A percentile compares a stretch with the other conserved stretches of the same genome.
phyloP scores from a whole-genome alignment of 768 basidiomycete species.

The Agaricus blazei region DNA sequence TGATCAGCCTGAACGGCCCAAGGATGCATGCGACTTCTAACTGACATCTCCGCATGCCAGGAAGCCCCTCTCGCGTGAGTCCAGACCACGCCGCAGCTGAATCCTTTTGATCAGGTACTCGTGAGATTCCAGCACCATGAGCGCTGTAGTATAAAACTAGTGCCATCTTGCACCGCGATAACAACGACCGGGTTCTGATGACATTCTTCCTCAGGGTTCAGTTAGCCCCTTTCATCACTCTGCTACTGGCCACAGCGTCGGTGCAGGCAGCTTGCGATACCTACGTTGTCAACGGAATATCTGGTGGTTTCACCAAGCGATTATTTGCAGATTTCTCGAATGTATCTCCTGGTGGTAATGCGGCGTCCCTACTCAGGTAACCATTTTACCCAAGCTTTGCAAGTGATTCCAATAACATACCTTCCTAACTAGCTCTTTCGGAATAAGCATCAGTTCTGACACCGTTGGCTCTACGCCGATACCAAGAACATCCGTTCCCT shows the following conservation, averaged over 20 bases:
- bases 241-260: neutral
- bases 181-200: neutral
- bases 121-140: too few species aligned
- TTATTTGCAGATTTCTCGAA: conserved; percentile 23
- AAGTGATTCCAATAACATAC: neutral
- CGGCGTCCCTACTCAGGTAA: conserved; percentile 20
- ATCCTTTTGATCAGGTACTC: too few species aligned
- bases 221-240: neutral
- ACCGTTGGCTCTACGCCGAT: conserved; percentile 12
- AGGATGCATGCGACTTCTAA: too few species aligned
- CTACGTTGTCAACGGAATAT: conserved; percentile 21
- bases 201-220: neutral
- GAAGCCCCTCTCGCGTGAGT: too few species aligned
- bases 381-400: neutral
- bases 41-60: neutral
- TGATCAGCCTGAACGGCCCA: too few species aligned
- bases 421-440: conserved; percentile 14
- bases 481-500: conserved; percentile 21
- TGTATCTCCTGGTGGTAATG: conserved; percentile 16
- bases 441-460: conserved; percentile 26
- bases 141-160: neutral
- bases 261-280: conserved; percentile 19
- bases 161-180: too few species aligned
- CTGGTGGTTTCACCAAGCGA: conserved; percentile 23
- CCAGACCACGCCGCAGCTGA: too few species aligned